Evolutionary conservation across 495 filamentous ascomycete genomes (phyloP).

Genomic region (Penicillium parvum): DNA sequence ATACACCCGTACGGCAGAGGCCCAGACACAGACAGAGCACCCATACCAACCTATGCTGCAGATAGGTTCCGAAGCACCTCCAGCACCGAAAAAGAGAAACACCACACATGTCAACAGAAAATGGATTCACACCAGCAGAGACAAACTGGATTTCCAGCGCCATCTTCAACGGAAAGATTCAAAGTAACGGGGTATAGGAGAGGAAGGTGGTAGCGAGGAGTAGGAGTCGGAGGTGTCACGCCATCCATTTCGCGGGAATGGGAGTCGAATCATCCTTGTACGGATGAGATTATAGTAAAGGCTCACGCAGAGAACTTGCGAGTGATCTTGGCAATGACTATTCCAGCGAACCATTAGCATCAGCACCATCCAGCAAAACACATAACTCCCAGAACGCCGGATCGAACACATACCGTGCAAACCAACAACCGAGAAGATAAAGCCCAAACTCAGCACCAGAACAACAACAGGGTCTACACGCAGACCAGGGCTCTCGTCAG

Average conservation of each 20-base stretch:
- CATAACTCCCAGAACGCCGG: no score
- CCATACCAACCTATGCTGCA: slow-evolving; percentile 34
- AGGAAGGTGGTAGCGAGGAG: slow-evolving; percentile 11
- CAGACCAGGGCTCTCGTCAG: slow-evolving; percentile 91
- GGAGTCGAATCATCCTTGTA: slow-evolving; percentile 1
- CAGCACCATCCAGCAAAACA: neutral
- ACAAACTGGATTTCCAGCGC: slow-evolving; percentile 12
- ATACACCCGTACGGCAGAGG: no score
- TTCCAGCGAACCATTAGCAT: slow-evolving; percentile 19
- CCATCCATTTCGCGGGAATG: slow-evolving; percentile 1
- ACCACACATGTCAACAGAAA: slow-evolving; percentile 28
- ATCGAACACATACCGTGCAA: slow-evolving; percentile 70
- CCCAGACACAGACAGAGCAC: slow-evolving; percentile 2
- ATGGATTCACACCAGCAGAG: slow-evolving; percentile 18
- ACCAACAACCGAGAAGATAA: slow-evolving; percentile 97
- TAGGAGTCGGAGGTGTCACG: neutral
- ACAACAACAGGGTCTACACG: slow-evolving; percentile 98
- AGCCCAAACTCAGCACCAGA: slow-evolving; percentile 86
- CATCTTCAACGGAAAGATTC: slow-evolving; percentile 12
- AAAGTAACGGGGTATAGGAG: slow-evolving; percentile 31
- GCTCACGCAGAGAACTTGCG: slow-evolving; percentile 71
- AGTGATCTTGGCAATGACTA: slow-evolving; percentile 96
- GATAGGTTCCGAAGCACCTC: slow-evolving; percentile 32
- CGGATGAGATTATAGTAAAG: no score
- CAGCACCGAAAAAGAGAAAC: slow-evolving; percentile 22